phyloP scores from a whole-genome alignment of 2,329 filamentous ascomycete species.

The Seiridium cupressi region DNA sequence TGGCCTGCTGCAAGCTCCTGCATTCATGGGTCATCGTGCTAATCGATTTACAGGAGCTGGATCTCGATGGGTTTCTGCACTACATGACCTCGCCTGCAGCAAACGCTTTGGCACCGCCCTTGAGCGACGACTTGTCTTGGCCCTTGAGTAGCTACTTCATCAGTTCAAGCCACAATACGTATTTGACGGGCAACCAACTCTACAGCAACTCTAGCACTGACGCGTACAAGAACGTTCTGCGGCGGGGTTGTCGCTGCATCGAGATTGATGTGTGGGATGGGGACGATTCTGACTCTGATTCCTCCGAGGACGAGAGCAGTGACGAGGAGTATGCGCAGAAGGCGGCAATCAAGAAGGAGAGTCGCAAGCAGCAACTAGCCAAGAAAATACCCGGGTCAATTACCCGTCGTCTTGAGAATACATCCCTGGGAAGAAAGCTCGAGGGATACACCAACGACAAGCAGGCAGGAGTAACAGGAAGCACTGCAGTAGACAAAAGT shows the following conservation, averaged over 20 bases:
- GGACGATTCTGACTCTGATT: conserved; percentile 68
- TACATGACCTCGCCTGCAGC: conserved; percentile 55
- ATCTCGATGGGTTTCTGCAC: conserved; percentile 47
- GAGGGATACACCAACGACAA: conserved; percentile 23
- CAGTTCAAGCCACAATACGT: conserved; percentile 93
- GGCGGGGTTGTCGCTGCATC: conserved; percentile 84
- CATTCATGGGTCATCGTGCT: conserved; percentile 17
- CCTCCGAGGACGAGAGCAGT: conserved; percentile 59
- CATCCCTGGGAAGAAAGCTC: conserved; percentile 42
- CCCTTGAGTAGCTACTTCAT: conserved; percentile 91
- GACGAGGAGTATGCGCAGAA: conserved; percentile 46
- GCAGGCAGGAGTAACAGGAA: neutral
- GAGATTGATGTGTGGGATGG: conserved; percentile 97
- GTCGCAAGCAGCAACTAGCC: conserved; percentile 62
- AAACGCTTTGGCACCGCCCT: conserved; percentile 38
- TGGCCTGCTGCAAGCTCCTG: conserved; percentile 12
- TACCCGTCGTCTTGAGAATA: conserved; percentile 45
- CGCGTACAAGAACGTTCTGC: conserved; percentile 80
- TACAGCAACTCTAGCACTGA: conserved; percentile 83
- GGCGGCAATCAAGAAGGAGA: conserved; percentile 60
- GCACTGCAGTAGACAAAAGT: neutral
- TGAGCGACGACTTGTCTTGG: conserved; percentile 59
- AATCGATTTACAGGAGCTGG: conserved; percentile 31
- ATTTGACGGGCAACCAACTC: conserved; percentile 85
- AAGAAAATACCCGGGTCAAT: conserved; percentile 49